phyloP scores from a whole-genome alignment of 768 basidiomycete species.

The Piloderma croceum region DNA sequence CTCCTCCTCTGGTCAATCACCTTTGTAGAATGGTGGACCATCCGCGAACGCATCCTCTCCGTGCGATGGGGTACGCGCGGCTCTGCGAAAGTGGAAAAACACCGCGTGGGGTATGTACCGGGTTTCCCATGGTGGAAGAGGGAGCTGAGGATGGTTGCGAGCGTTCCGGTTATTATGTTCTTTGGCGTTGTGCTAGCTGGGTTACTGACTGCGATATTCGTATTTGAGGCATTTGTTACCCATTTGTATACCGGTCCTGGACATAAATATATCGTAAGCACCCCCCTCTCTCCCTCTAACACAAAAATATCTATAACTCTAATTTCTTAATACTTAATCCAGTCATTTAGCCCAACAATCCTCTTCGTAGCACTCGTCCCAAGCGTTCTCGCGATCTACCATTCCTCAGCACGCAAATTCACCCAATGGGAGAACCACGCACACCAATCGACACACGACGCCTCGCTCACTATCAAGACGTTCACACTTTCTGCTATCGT shows the following conservation, averaged over 20 bases:
- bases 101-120: slow-evolving; percentile 52
- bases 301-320: not conserved
- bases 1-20: slow-evolving; percentile 79
- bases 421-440: slow-evolving; percentile 92
- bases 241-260: slow-evolving; percentile 87
- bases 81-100: slow-evolving; percentile 70
- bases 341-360: slow-evolving; percentile 80
- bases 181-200: slow-evolving; percentile 67
- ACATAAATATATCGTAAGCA: slow-evolving; percentile 66
- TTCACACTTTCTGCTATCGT: slow-evolving; percentile 87
- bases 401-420: slow-evolving; percentile 57
- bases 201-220: slow-evolving; percentile 76
- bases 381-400: slow-evolving; percentile 68
- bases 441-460: slow-evolving; percentile 68
- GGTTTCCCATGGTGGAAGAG: slow-evolving; percentile 69
- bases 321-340: slow-evolving; percentile 1
- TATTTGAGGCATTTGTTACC: slow-evolving; percentile 87
- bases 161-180: slow-evolving; percentile 64
- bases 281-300: not conserved
- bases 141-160: slow-evolving; percentile 61
- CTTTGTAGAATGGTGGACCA: slow-evolving; percentile 91
- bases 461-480: slow-evolving; percentile 83
- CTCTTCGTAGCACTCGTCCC: slow-evolving; percentile 81
- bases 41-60: slow-evolving; percentile 78
- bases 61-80: slow-evolving; percentile 78